phyloP scores from a whole-genome alignment of 345 rosid species.

The Erucastrum elatum region DNA sequence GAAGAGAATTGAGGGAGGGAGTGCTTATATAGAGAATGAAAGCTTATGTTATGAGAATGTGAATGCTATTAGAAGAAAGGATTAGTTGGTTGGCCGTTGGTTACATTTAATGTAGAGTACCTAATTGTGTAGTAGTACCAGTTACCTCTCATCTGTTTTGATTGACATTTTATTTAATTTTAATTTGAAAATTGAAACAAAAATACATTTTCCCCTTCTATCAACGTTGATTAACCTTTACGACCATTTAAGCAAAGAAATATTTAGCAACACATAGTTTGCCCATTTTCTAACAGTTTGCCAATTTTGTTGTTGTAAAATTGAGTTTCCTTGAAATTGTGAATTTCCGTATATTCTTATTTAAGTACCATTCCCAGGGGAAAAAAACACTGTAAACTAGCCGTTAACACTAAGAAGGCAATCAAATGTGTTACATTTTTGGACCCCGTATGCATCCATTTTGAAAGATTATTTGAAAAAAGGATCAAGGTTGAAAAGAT shows the following conservation, averaged over 20 bases:
- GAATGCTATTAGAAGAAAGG: constrained; percentile 1
- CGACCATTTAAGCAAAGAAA: too few species aligned
- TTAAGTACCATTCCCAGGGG: neutral
- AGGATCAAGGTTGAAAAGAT: neutral
- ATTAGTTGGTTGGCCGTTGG: constrained; percentile 1
- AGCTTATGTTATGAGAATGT: neutral
- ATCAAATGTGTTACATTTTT: neutral
- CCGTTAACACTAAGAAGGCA: neutral
- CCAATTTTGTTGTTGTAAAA: neutral
- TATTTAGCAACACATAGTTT: too few species aligned
- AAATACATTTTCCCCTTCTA: neutral
- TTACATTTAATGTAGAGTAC: constrained; percentile 1
- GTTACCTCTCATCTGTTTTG: neutral
- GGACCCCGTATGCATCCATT: neutral
- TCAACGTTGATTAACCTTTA: too few species aligned
- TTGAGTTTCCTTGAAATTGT: neutral
- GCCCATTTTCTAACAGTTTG: too few species aligned
- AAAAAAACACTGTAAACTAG: neutral
- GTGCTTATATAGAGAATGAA: constrained; percentile 32
- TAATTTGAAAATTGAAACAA: neutral
- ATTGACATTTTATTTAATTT: neutral
- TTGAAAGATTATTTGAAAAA: neutral
- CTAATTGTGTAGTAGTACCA: neutral
- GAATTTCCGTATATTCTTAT: neutral
- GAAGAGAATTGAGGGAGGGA: constrained; percentile 18